Percentiles rank a stretch among this genome's conserved stretches.
phyloP scores from a whole-genome alignment of 257 asterid genomes.

The Nicotiana tabacum region DNA sequence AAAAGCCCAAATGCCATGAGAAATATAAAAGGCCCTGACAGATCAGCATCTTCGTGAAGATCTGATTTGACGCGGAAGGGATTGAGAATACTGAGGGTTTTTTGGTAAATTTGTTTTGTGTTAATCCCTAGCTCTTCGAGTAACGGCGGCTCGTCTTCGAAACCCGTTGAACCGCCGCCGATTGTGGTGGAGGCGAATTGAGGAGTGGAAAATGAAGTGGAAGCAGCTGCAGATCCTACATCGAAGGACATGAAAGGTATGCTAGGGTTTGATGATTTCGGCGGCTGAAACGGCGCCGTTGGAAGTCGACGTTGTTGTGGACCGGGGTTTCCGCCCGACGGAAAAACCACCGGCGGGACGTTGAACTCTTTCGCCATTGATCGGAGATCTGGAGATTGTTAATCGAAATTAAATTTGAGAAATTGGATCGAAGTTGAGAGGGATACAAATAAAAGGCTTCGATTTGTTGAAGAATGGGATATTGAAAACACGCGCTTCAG shows the following conservation, averaged over 20 bases:
- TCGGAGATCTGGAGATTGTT: conserved; percentile 30
- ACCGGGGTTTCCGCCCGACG: conserved; percentile 63
- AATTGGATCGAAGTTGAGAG: neutral
- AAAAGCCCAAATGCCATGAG: conserved; percentile 84
- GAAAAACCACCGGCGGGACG: conserved; percentile 81
- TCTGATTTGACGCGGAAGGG: conserved; percentile 63
- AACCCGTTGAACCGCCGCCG: conserved; percentile 42
- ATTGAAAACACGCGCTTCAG: neutral
- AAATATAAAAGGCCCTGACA: conserved; percentile 81
- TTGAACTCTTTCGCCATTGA: conserved; percentile 77
- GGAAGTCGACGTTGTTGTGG: conserved; percentile 76
- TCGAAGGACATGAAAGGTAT: conserved; percentile 92
- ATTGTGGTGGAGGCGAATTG: conserved; percentile 41
- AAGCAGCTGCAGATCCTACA: conserved; percentile 59
- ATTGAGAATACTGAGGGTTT: conserved; percentile 57
- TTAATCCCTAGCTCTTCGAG: conserved; percentile 93
- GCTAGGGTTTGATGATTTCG: conserved; percentile 53
- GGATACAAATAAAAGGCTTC: neutral
- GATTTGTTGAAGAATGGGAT: neutral
- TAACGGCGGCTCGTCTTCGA: conserved; percentile 89
- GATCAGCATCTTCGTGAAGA: conserved; percentile 88
- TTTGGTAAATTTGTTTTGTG: conserved; percentile 80
- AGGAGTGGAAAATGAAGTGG: conserved; percentile 71
- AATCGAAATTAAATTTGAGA: neutral
- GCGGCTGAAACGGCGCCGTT: conserved; percentile 83